Evolutionary conservation across 2,329 filamentous ascomycete species (phyloP), one percentile per base, ranked within the genome.

Genomic region (Fusarium protoensiforme): DNA sequence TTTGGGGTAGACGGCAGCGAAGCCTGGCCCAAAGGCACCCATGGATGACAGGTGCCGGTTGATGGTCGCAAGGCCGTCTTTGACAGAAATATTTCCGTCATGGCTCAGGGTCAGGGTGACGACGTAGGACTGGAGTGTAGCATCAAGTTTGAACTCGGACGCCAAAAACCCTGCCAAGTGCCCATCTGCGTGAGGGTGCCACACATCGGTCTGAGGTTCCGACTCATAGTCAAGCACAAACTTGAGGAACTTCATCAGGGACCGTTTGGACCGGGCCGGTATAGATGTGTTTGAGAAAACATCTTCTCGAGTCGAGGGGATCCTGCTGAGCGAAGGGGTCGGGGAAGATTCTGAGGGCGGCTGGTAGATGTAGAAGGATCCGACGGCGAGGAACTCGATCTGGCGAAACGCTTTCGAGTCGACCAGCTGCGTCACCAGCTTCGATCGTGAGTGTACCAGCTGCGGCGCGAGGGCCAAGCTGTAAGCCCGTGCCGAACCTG

Each of bases 211-310:
- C 78, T 90, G 89, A 61, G 80, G 80, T 62, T 86, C 84, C n/a
- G 83, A 89, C 74, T 93, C 89, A 77, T 92, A 92, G 76, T 94
- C 90, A 68, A 91, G 86, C 61, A 98, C 92, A 80, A 96, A 96
- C 81, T 96, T 95, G 78, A 98, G 87, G 78, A 98, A 97, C 82
- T 97, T 97, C 92, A 98, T 98, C 78, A 98, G 83, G 11, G 90
- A 89, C 62, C 96, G 91, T 84, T 98, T 98, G 7, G 94, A 91
- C 73, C 93, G 92, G 74, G 93, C 88, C 53, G 94, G 90, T 65
- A 98, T 93, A 27, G 87, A 87, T 38, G 90, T 89, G 80, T 94
- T 92, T 56, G 92, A 90, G 81, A 98, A 98, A 51, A 98, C 91
- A 83, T 98, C 96, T 84, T 99, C 96, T 74, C 96, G 91, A 31